Conservation (phyloP, 306 rosid genomes). For the Ammopiptanthus mongolicus region DNA sequence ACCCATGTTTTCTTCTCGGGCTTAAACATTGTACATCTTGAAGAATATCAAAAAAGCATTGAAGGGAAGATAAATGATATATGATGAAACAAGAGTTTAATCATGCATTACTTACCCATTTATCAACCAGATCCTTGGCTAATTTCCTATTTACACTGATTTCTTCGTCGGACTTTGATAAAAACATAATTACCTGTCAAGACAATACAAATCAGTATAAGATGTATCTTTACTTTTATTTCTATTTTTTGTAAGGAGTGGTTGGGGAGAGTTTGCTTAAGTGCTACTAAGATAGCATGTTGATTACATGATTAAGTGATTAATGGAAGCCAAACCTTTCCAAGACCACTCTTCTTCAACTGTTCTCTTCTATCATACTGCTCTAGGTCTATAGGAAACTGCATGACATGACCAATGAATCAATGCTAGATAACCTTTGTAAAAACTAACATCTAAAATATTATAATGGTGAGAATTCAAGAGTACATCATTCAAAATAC, state of each 20-base stretch:
- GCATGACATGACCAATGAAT: conserved; percentile 35
- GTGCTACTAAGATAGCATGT: background rate
- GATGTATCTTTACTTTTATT: background rate
- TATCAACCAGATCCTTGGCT: conserved; percentile 91
- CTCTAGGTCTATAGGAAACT: conserved; percentile 90
- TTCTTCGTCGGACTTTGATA: conserved; percentile 93
- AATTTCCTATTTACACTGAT: conserved; percentile 74
- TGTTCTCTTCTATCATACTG: conserved; percentile 90
- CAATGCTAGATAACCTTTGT: background rate
- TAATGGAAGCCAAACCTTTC: conserved; percentile 54
- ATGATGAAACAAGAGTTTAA: background rate
- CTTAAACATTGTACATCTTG: background rate
- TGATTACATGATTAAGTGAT: background rate
- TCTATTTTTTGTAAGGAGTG: background rate
- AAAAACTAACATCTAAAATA: conserved; percentile 4
- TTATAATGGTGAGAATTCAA: conserved; percentile 4
- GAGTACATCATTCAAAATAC: conserved; percentile 77
- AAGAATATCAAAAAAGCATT: background rate
- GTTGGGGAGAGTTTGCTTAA: background rate
- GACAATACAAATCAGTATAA: conserved; percentile 1
- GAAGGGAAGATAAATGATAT: background rate
- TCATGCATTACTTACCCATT: conserved; percentile 64
- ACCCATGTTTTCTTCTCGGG: background rate
- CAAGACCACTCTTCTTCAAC: conserved; percentile 95
- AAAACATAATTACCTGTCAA: conserved; percentile 83